Percentiles rank a stretch among this genome's conserved stretches.
phyloP scores from a whole-genome alignment of 768 basidiomycete genomes.

The Suillus luteus region DNA sequence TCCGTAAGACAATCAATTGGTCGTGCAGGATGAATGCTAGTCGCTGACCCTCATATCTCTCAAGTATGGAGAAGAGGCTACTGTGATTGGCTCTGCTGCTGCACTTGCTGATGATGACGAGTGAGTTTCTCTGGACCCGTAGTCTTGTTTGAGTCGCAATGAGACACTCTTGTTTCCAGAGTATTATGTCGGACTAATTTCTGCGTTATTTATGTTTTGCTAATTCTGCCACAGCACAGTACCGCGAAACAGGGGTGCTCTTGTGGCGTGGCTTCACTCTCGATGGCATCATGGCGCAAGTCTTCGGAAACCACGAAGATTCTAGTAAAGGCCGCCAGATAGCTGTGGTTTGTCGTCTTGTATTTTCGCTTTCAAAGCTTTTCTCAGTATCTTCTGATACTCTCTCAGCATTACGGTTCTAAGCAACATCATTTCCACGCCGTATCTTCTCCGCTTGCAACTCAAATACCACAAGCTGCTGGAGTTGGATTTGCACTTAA shows the following conservation, averaged over 20 bases:
- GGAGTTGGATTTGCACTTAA: conserved; percentile 90
- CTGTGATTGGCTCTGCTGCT: conserved; percentile 86
- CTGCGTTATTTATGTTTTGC: background rate
- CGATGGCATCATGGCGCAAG: conserved; percentile 86
- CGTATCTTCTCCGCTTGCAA: conserved; percentile 91
- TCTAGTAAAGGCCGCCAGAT: conserved; percentile 88
- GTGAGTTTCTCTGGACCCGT: conserved; percentile 45
- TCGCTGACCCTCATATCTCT: conserved; percentile 12
- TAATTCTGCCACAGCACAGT: conserved; percentile 62
- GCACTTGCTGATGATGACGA: conserved; percentile 83
- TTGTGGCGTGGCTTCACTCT: conserved; percentile 87
- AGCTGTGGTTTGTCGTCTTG: conserved; percentile 69
- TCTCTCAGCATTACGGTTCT: conserved; percentile 79
- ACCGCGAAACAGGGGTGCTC: conserved; percentile 89
- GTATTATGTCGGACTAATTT: conserved; percentile 59
- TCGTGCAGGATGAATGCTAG: conserved; percentile 1
- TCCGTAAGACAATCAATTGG: conserved; percentile 53
- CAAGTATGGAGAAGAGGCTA: conserved; percentile 89
- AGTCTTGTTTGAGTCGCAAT: background rate
- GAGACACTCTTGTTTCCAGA: conserved; percentile 38
- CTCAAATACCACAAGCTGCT: conserved; percentile 93
- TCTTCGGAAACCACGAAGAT: conserved; percentile 86
- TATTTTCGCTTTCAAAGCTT: background rate
- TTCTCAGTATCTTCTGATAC: conserved; percentile 14
- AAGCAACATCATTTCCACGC: conserved; percentile 86